Evolutionary conservation across 129 eudicot genomes (phyloP), one percentile per base, ranked within the genome.

Genomic region (Escallonia rubra): DNA sequence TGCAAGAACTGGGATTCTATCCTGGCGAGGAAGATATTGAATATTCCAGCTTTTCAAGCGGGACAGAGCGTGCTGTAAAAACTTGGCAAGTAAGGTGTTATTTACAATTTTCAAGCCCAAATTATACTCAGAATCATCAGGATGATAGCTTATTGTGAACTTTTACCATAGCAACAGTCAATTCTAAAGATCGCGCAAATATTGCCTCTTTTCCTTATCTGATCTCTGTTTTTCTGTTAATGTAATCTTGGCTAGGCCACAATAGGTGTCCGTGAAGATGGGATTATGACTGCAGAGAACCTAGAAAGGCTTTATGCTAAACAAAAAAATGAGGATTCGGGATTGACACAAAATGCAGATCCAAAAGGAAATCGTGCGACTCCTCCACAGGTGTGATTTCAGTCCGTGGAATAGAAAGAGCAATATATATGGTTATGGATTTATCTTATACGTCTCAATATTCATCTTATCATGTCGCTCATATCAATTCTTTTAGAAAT

Each of bases 1-100:
- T 92, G 80, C 82, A 75, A 67, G 78, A 78, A 70, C 72, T 84
- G 38, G 98, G 98, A 69, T 92, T 92, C 76, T 92, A 92, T 71
- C 86, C 87, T 23, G 98, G 98, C 0, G 92, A 92, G 69, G 98
- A 92, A 76, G 98, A 92, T 43, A 81, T 74, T 68, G 98, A 92
- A 69, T 88, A 45, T 69, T 78, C 86, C 50, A 80, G 77, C 79
- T 89, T 88, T 75, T 65, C 96, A 51, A 84, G 83, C 69, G 98
- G 98, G 63, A 92, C 98, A 8, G 91, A 88, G 66, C 83, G 95
- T 45, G 98, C 98, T 62, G 94, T 92, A 12, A 92, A 92, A 82
- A 92, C 98, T 67, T 92, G 98, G 98, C 98, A 92, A 85, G 98
- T 92, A 79, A 44, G 92, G 76, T 70, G 1, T 13, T 9, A 47